Percentiles rank a stretch among this genome's conserved stretches.
Conservation (phyloP, 208 protist genomes). For the Leishmania arabica region DNA sequence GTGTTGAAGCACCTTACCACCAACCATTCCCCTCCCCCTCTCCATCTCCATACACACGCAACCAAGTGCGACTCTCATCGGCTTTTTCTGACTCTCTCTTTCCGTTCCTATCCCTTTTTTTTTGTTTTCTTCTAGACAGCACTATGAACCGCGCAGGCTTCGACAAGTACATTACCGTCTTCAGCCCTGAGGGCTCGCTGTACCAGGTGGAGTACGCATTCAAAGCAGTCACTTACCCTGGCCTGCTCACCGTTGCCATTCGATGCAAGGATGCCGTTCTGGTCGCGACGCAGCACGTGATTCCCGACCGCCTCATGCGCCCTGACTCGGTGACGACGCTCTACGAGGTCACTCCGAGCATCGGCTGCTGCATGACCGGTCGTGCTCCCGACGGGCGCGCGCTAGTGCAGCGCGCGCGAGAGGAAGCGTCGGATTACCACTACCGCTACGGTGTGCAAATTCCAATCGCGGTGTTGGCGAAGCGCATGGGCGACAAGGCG, state of each 20-base stretch:
- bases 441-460: constrained; percentile 97
- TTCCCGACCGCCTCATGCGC: constrained; percentile 97
- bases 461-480: constrained; percentile 95
- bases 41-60: background rate
- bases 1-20: background rate
- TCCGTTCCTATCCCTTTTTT: background rate
- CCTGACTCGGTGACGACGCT: constrained; percentile 95
- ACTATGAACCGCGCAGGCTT: constrained; percentile 91
- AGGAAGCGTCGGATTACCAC: constrained; percentile 96
- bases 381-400: constrained; percentile 90
- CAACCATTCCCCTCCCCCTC: background rate
- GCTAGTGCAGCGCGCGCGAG: constrained; percentile 93
- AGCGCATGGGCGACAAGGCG: constrained; percentile 95
- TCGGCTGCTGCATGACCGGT: constrained; percentile 97
- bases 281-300: constrained; percentile 98
- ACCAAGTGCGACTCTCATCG: background rate
- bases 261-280: constrained; percentile 94
- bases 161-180: constrained; percentile 99
- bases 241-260: constrained; percentile 96
- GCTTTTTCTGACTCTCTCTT: background rate
- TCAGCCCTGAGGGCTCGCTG: constrained; percentile 98
- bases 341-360: constrained; percentile 93
- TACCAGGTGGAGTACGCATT: constrained; percentile 99
- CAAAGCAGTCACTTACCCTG: constrained; percentile 97
- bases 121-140: background rate